These are phyloP conservation scores for Globisporangium splendens DNA, from an alignment of 352 stramenopile genomes.

Conservation along the genomic window DNA sequence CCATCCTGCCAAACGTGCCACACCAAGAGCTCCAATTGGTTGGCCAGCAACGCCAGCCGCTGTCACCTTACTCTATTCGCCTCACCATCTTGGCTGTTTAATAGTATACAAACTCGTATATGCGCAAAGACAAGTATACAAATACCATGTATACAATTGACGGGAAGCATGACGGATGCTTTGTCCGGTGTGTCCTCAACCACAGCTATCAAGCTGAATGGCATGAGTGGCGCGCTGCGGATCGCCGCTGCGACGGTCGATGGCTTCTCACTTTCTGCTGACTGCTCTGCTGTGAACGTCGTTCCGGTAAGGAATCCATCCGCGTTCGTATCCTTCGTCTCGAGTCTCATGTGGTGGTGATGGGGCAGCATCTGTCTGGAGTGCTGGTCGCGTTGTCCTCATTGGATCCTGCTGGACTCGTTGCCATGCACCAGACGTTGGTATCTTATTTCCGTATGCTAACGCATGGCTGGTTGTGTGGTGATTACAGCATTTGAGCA, in stretches of 20 bases:
- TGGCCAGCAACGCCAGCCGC: slow-evolving; percentile 2
- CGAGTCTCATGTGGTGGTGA: neutral
- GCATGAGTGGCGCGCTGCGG: neutral
- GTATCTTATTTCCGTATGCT: neutral
- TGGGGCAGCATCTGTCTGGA: neutral
- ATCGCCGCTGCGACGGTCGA: neutral
- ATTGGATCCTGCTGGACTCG: too few relatives aligned
- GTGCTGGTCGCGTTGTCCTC: neutral
- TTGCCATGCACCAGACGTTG: too few relatives aligned
- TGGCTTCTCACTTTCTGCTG: slow-evolving; percentile 86
- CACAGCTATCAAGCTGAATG: neutral
- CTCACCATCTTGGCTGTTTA: neutral
- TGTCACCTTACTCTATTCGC: neutral
- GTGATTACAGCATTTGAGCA: slow-evolving; percentile 82
- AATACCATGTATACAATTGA: neutral
- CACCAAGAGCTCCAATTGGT: slow-evolving; percentile 1
- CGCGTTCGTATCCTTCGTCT: neutral
- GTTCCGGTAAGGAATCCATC: slow-evolving; percentile 46
- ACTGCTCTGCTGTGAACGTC: slow-evolving; percentile 88
- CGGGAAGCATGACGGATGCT: too few relatives aligned
- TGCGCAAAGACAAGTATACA: neutral
- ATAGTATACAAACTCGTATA: slow-evolving; percentile 19
- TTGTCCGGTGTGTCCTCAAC: neutral
- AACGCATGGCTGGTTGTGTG: neutral
- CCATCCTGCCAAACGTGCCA: neutral